Conservation (phyloP, 352 stramenopile genomes). For the Discostella stelligera region DNA sequence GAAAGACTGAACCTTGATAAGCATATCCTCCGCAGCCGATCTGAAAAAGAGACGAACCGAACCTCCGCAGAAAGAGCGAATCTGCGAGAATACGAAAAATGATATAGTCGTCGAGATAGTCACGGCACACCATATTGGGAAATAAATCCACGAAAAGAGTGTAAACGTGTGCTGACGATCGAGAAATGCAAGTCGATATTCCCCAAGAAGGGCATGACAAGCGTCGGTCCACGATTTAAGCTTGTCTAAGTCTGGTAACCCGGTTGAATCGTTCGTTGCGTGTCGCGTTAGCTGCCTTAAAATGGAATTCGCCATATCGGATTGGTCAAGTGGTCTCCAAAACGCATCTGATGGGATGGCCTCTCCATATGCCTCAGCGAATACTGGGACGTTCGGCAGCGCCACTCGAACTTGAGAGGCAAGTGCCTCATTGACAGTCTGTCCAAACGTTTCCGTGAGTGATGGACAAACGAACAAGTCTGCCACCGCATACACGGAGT, state of each 20-base stretch:
- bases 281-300: constrained; percentile 40
- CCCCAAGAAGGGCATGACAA: constrained; percentile 26
- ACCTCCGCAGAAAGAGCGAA: constrained; percentile 46
- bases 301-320: constrained; percentile 44
- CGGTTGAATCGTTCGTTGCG: constrained; percentile 20
- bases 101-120: constrained; percentile 24
- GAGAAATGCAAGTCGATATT: constrained; percentile 44
- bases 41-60: constrained; percentile 51
- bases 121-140: constrained; percentile 45
- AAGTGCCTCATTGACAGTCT: constrained; percentile 63
- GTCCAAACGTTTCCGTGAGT: constrained; percentile 63
- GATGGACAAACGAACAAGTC: constrained; percentile 61
- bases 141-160: constrained; percentile 30
- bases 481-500: constrained; percentile 52
- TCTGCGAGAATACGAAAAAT: constrained; percentile 49
- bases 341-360: constrained; percentile 52
- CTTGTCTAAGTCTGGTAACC: constrained; percentile 40
- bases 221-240: constrained; percentile 52
- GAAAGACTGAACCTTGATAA: constrained; percentile 52
- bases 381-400: constrained; percentile 51
- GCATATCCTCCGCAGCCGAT: constrained; percentile 36
- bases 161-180: constrained; percentile 50
- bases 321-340: constrained; percentile 40
- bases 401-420: constrained; percentile 50
- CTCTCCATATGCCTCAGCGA: constrained; percentile 54